Percentiles rank a stretch among this genome's conserved stretches.
Conservation (phyloP, 202 grass and related monocot species). For the Dendrocalamus latiflorus region DNA sequence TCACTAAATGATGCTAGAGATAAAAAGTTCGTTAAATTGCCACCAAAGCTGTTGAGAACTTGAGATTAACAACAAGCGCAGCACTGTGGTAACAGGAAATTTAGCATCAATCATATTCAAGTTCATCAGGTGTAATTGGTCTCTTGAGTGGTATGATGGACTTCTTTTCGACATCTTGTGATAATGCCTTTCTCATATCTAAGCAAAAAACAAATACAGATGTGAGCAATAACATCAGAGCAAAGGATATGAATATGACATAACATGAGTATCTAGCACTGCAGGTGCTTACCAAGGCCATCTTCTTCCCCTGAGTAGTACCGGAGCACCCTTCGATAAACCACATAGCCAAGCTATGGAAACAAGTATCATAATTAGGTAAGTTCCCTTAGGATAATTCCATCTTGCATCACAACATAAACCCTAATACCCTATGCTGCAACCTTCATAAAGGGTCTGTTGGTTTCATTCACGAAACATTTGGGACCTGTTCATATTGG, state of each 20-base stretch:
- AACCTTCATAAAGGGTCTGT: background rate
- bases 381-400: background rate
- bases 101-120: constrained; percentile 82
- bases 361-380: constrained; percentile 5
- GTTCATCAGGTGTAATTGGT: constrained; percentile 91
- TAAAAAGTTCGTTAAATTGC: background rate
- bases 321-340: constrained; percentile 90
- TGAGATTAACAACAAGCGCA: background rate
- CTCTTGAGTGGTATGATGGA: constrained; percentile 92
- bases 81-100: background rate
- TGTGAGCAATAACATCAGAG: background rate
- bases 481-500: too few relatives aligned
- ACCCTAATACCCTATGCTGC: background rate
- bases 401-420: background rate
- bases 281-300: constrained; percentile 70
- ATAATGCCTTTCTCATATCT: constrained; percentile 99
- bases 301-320: constrained; percentile 99
- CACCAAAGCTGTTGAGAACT: background rate
- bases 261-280: background rate
- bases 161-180: constrained; percentile 86
- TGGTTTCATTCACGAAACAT: background rate
- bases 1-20: background rate
- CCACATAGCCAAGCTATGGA: constrained; percentile 83
- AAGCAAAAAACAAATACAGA: background rate
- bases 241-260: background rate